Percentiles rank a stretch among this genome's conserved stretches.
These are phyloP conservation scores for Aspergillus leporis DNA, from an alignment of 495 filamentous ascomycete species.

Conservation along the genomic window DNA sequence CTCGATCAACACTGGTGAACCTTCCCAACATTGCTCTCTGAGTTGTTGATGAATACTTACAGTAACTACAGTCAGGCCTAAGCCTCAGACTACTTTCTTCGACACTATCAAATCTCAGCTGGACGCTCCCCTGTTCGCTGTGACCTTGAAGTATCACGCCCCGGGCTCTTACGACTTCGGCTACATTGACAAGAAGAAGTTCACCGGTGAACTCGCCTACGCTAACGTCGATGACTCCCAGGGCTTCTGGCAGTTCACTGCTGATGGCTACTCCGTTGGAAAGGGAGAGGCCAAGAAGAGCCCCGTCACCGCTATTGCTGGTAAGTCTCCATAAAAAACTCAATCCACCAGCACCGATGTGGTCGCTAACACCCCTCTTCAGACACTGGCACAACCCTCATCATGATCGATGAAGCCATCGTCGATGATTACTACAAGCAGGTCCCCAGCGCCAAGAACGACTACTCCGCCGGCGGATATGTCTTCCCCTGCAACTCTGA, in stretches of 20 bases:
- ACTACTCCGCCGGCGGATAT: conserved; percentile 58
- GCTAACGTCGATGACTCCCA: conserved; percentile 53
- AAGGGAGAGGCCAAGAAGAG: conserved; percentile 24
- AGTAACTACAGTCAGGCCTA: conserved; percentile 49
- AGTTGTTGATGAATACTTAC: neutral
- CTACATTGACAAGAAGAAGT: conserved; percentile 63
- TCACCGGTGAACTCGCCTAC: conserved; percentile 65
- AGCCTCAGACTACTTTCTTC: conserved; percentile 67
- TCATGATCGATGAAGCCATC: conserved; percentile 58
- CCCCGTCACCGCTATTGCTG: conserved; percentile 37
- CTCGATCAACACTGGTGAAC: conserved; percentile 60
- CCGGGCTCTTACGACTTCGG: conserved; percentile 77
- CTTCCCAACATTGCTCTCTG: neutral
- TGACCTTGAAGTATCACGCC: conserved; percentile 60
- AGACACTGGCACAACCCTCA: conserved; percentile 72
- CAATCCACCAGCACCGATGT: neutral
- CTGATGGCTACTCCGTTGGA: conserved; percentile 63
- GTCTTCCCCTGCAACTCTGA: conserved; percentile 62
- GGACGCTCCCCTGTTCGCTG: conserved; percentile 65
- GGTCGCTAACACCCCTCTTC: neutral
- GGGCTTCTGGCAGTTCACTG: conserved; percentile 73
- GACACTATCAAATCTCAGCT: conserved; percentile 63
- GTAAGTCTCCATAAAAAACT: conserved; percentile 22
- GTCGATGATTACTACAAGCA: conserved; percentile 64
- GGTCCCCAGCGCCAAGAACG: conserved; percentile 52